These are phyloP conservation scores for Suhomyces yuchorum DNA, from an alignment of 1,139 yeast genomes.

Conservation along the genomic window DNA sequence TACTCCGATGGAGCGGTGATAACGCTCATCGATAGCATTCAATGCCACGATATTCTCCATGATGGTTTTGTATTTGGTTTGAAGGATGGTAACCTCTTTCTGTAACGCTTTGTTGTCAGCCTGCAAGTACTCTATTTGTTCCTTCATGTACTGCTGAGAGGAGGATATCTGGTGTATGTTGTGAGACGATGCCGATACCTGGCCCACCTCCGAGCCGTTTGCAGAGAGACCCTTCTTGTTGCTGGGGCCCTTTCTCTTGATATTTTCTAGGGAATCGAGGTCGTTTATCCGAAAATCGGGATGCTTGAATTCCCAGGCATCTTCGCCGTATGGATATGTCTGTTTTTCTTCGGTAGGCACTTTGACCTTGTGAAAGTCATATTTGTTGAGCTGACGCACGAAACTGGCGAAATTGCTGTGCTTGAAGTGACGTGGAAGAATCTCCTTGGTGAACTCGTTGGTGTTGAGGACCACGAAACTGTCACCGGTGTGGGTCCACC, in stretches of 20 bases:
- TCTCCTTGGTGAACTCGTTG: constrained; percentile 50
- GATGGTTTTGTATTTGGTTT: constrained; percentile 63
- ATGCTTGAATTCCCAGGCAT: constrained; percentile 94
- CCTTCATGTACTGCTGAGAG: constrained; percentile 33
- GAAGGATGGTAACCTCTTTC: constrained; percentile 49
- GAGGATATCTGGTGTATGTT: constrained; percentile 13
- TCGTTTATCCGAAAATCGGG: constrained; percentile 81
- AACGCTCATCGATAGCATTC: constrained; percentile 58
- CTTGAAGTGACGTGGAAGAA: constrained; percentile 67
- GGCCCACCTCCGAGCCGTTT: constrained; percentile 9
- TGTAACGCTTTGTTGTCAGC: constrained; percentile 44
- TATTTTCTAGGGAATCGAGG: constrained; percentile 70
- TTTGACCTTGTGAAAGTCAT: constrained; percentile 44
- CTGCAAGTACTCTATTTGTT: constrained; percentile 43
- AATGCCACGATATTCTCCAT: constrained; percentile 60
- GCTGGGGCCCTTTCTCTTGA: constrained; percentile 77
- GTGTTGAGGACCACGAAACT: constrained; percentile 88
- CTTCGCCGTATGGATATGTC: constrained; percentile 66
- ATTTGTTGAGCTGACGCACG: constrained; percentile 92
- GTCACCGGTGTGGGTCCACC: constrained; percentile 84
- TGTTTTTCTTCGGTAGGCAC: constrained; percentile 55
- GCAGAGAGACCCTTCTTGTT: constrained; percentile 38
- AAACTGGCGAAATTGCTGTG: constrained; percentile 93
- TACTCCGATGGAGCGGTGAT: constrained; percentile 51
- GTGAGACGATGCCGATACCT: constrained; percentile 6